Percentiles rank a stretch among this genome's conserved stretches.
Evolutionary conservation across 2,329 filamentous ascomycete species (phyloP).

Genomic region (Stagonosporopsis vannaccii): DNA sequence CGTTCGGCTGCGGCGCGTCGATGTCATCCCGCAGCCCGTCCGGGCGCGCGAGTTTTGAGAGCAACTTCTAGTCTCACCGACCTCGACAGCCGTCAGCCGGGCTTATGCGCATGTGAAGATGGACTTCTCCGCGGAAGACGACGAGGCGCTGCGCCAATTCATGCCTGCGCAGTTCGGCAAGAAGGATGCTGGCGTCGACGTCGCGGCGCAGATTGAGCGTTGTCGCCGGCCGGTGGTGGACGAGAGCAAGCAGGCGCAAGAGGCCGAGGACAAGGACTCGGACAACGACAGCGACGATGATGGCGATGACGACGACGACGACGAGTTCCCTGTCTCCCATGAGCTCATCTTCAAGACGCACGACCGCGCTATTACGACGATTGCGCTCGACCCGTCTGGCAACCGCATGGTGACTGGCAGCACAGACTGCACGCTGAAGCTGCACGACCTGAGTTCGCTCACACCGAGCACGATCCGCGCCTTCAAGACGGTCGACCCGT

Average conservation of each 20-base stretch:
- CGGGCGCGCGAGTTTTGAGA: constrained; percentile 2
- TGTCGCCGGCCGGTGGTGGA: constrained; percentile 68
- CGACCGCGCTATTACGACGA: constrained; percentile 82
- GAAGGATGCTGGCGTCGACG: constrained; percentile 74
- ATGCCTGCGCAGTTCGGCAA: constrained; percentile 87
- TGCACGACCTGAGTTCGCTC: constrained; percentile 96
- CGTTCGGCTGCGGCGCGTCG: constrained; percentile 14
- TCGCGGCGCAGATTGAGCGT: constrained; percentile 81
- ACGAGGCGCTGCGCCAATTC: constrained; percentile 78
- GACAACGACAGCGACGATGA: constrained; percentile 62
- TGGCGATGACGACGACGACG: constrained; percentile 81
- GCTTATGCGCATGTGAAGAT: constrained; percentile 19
- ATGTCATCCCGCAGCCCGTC: constrained; percentile 16
- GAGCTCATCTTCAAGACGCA: constrained; percentile 94
- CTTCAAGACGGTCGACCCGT: constrained; percentile 91
- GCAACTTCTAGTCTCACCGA: neutral
- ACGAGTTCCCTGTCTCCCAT: constrained; percentile 91
- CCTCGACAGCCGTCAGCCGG: neutral
- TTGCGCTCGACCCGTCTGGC: constrained; percentile 84
- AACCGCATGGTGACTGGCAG: constrained; percentile 88
- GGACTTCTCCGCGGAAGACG: constrained; percentile 50
- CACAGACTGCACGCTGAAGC: constrained; percentile 86
- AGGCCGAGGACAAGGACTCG: constrained; percentile 44
- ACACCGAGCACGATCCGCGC: constrained; percentile 92
- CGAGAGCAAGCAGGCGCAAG: constrained; percentile 38